These are phyloP conservation scores for Boletellus ananas DNA, from an alignment of 768 basidiomycete genomes.

Conservation along the genomic window DNA sequence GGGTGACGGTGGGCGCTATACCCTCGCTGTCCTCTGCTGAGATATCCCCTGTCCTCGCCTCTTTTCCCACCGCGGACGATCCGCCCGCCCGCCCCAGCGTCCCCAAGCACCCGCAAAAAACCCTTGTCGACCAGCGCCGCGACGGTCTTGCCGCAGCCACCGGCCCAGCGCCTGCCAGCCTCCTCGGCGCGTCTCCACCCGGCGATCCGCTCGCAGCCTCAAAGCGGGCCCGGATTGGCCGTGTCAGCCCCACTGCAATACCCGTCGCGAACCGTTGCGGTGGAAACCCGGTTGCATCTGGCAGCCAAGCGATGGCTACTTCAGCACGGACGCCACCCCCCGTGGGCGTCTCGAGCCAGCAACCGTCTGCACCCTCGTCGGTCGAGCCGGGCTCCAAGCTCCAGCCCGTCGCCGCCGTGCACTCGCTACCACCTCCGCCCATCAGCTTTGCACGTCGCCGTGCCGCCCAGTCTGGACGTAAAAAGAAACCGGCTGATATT, in stretches of 20 bases:
- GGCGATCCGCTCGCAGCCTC: conserved; percentile 27
- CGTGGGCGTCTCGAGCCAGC: too few relatives aligned
- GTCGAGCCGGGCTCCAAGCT: conserved; percentile 24
- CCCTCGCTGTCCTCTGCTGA: conserved; percentile 55
- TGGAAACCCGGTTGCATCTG: conserved; percentile 24
- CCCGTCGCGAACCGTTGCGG: conserved; percentile 19
- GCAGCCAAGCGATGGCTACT: conserved; percentile 23
- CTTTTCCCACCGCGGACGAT: conserved; percentile 59
- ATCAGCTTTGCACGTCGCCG: conserved; percentile 77
- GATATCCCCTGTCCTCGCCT: conserved; percentile 38
- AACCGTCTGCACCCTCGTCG: neutral
- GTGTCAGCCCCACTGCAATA: conserved; percentile 38
- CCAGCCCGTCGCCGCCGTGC: conserved; percentile 15
- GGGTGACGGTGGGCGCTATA: conserved; percentile 66
- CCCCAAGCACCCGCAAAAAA: conserved; percentile 69
- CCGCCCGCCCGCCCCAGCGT: conserved; percentile 60
- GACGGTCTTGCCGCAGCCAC: conserved; percentile 22
- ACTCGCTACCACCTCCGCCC: conserved; percentile 61
- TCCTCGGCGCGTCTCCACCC: conserved; percentile 25
- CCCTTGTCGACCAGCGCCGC: conserved; percentile 59
- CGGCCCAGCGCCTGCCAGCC: conserved; percentile 16
- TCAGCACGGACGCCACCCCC: conserved; percentile 15
- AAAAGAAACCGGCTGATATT: conserved; percentile 77
- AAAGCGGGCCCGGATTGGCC: conserved; percentile 28
- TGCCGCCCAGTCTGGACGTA: conserved; percentile 57